A percentile compares a stretch with the other conserved stretches of the same genome.
Conservation (phyloP, 805 yeast genomes). For the Kazachstania africana region DNA sequence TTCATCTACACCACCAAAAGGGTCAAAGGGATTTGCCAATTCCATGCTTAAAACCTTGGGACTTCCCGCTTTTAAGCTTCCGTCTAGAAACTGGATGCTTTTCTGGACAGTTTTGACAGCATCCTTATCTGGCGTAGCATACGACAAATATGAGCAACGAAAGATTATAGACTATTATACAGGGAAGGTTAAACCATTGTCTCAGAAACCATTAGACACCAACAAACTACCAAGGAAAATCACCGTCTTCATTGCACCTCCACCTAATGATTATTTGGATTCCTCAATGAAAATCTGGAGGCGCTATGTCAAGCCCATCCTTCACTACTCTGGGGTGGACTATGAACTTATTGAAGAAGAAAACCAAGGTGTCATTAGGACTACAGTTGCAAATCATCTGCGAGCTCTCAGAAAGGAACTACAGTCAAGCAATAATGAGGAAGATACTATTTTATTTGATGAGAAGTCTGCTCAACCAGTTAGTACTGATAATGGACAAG, state of each 20-base stretch:
- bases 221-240: constrained; percentile 59
- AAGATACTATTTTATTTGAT: constrained; percentile 10
- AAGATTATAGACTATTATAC: constrained; percentile 55
- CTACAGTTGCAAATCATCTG: constrained; percentile 69
- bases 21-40: too few species aligned
- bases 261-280: constrained; percentile 83
- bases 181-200: constrained; percentile 41
- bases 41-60: constrained; percentile 86
- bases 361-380: constrained; percentile 83
- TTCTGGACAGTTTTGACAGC: constrained; percentile 65
- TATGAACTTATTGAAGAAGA: constrained; percentile 64
- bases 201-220: constrained; percentile 37
- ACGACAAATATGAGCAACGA: constrained; percentile 67
- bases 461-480: constrained; percentile 9
- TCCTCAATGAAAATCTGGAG: constrained; percentile 64
- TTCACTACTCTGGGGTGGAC: constrained; percentile 77
- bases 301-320: constrained; percentile 71
- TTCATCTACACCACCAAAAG: too few species aligned
- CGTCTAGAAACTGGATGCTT: constrained; percentile 87
- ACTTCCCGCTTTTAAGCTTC: constrained; percentile 60
- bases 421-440: too few species aligned
- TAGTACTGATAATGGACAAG: constrained; percentile 3
- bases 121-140: constrained; percentile 62
- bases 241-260: constrained; percentile 85
- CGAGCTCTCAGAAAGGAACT: constrained; percentile 51